Evolutionary conservation across 2,329 filamentous ascomycete genomes (phyloP), one percentile per base, ranked within the genome.

Genomic region (Byssochlamys sp.): DNA sequence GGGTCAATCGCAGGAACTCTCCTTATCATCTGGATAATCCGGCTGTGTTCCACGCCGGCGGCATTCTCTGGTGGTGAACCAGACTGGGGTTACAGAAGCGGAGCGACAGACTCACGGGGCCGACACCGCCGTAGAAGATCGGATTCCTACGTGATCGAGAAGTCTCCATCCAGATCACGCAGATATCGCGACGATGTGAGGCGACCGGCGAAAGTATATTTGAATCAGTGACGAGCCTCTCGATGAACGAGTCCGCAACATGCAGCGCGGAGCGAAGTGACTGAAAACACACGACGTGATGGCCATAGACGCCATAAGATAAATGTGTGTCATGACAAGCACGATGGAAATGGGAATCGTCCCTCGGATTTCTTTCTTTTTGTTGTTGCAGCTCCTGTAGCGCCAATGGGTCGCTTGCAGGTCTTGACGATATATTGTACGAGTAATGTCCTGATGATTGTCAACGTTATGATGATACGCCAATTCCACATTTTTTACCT

Each of bases 1-100:
- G 73, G 73, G 10, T 67, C 69, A n/a, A 72, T 75, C 39, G 69
- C 65, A 3, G 73, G 71, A 6, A 71, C 69, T 0, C 63, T 74
- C 2, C 59, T 75, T 3, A 55, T 75, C 4, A 58, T 71, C 4
- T 75, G 72, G 72, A 62, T 75, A n/a, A 68, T 68, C 59, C 64
- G 65, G 19, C 28, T 68, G 5, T 71, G 67, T 48, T 57, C 58
- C 19, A 53, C 67, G 7, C 64, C 65, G 3, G 64, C 65, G 0
- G 64, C 66, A 1, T 62, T 58, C 25, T 59, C 56, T 24, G 62
- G 61, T 3, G 61, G 58, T 1, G 60, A 66, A 2, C 58, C 70
- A 1, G 65, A 70, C 31, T 59, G 63, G 31, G 63, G 65, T 35
- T 66, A 67, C 55, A 57, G 63, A 55, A 57, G 61, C 55, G 54